phyloP scores from a whole-genome alignment of 2,329 filamentous ascomycete genomes.

The Rutstroemia sp. region DNA sequence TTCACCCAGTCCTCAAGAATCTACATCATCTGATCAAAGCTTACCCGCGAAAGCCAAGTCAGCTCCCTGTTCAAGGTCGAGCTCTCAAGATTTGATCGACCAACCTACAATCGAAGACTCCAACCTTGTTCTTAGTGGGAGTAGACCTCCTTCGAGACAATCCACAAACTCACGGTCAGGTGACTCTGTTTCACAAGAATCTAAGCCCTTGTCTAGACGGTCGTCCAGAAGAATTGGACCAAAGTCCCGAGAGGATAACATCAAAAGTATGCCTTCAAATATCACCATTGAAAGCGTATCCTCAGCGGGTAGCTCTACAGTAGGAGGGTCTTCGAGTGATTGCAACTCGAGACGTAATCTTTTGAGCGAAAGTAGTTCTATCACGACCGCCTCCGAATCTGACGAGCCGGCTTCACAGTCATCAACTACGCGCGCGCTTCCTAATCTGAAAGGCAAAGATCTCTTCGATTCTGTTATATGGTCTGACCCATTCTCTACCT shows the following conservation, averaged over 20 bases:
- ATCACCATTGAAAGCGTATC: background rate
- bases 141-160: background rate
- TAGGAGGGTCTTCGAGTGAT: background rate
- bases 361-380: conserved; percentile 3
- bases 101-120: no score
- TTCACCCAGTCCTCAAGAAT: no score
- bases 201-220: background rate
- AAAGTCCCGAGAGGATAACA: background rate
- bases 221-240: conserved; percentile 1
- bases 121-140: background rate
- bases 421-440: conserved; percentile 31
- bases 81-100: background rate
- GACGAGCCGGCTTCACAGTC: conserved; percentile 13
- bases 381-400: conserved; percentile 5
- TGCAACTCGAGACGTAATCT: background rate
- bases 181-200: conserved; percentile 1
- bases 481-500: conserved; percentile 59
- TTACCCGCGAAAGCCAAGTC: background rate
- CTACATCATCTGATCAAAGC: no score
- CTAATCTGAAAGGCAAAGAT: conserved; percentile 63
- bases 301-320: background rate
- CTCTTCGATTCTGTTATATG: conserved; percentile 66
- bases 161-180: background rate
- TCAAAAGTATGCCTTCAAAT: background rate
- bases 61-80: background rate